Evolutionary conservation across 2,329 filamentous ascomycete species (phyloP), one percentile per base, ranked within the genome.

Genomic region (Cercospora sp.): DNA sequence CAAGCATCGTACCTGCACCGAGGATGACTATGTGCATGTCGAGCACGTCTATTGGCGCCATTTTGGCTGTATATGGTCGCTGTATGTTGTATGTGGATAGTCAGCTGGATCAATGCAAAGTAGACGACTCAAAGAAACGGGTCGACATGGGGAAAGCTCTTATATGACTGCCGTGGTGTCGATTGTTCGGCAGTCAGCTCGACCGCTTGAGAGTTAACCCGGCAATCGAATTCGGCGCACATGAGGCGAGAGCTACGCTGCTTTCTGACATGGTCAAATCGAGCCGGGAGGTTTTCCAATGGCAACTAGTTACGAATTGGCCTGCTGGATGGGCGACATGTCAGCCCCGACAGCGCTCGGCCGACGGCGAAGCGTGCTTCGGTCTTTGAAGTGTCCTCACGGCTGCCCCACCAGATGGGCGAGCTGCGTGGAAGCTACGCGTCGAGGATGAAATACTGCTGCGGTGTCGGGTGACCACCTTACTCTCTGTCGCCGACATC

Each of bases 11-110:
- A 77, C 76, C 78, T 57, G 77, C 76, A 61, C 78, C 78, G 58
- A 78, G 71, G 60, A 80, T 76, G 71, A 69, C 72, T 23, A 80
- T 77, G 57, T 78, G 73, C 59, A 79, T 67, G 64, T 76, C 75
- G 42, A 78, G 72, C 18, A 78, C 74, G 63, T 76, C 73, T 42
- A 74, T 72, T 9, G 72, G 60, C 42, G 76, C 76, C 76, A 77
- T 78, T 48, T 55, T 73, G 30, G 33, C 60, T 40, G 13, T 16
- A 53, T 53, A 7, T 26, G 10, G 48, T 7, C 48, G 23, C 48
- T 45, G 18, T 33, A 33, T 36, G 13, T 10, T 33, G 61, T 57
- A 36, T 26, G 45, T 20, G 18, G 13, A 13, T 30, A 2, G 8
- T 20, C 5, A 26, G 20, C 5, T 51, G 12, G 26, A 12, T 16